Evolutionary conservation across 352 stramenopile species (phyloP), one percentile per base, ranked within the genome.

Genomic region (Phytophthora macrochlamydospora): DNA sequence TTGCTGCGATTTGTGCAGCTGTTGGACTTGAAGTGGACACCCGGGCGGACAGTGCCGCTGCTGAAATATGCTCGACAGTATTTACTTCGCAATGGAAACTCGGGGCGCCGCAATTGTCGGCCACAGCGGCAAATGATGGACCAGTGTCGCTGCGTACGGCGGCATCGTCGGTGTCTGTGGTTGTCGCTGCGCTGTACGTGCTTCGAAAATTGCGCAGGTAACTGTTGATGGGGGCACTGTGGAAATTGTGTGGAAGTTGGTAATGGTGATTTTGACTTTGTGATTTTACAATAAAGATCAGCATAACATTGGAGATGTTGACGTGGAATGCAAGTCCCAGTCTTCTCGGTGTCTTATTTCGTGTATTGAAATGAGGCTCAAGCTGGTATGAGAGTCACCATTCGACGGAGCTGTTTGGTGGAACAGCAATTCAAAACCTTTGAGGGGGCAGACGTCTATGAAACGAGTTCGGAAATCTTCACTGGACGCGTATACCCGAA

Each of bases 1-100:
- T 70, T 85, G 38, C 55, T 91, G 29, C 82, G 82, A 13, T 51
- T 85, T 7, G 54, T 85, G 51, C 81, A 90, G 48, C 31, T 86
- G n/a, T 52, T 84, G 31, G 75, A 78, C 62, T 31, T 62, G 9
- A 79, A 67, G 14, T 68, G 78, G 32, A 65, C 67, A 1, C 18
- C 18, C 18, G 48, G 55, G 45, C 75, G 53, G 4, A 69, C 73
- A 0, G 42, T 77, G 56, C 75, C 79, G 4, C 31, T 86, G 37
- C 60, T 85, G 13, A 61, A 62, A 44, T 78, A 83, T 64, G 69
- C 50, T 8, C 69, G 69, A 42, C 75, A 76, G 18, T 76, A 76
- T 55, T 65, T 89, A 44, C 52, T 89, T 37, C 67, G 75, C 31
- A 77, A 65, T 45, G 67, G 67, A 7, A 82, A 56, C 18, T 40